Percentiles rank a stretch among this genome's conserved stretches.
These are phyloP conservation scores for Amaranthus palmeri DNA, from an alignment of 148 eudicot genomes.

Conservation along the genomic window DNA sequence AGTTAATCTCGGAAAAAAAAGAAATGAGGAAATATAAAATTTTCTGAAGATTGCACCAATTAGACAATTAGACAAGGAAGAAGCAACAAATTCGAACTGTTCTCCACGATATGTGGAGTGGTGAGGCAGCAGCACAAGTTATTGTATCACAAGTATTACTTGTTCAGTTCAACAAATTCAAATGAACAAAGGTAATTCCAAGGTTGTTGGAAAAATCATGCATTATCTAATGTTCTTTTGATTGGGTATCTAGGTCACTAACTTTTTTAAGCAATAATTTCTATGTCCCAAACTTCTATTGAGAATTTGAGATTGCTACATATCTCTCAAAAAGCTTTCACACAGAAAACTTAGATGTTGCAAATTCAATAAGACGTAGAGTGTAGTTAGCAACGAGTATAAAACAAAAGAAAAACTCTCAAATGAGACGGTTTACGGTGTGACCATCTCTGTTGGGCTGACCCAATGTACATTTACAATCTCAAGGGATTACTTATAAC, in stretches of 20 bases:
- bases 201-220: not conserved
- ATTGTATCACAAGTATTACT: conserved; percentile 10
- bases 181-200: conserved; percentile 3
- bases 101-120: conserved; percentile 1
- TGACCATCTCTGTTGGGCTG: no score
- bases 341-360: no score
- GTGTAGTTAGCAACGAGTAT: no score
- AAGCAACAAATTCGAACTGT: not conserved
- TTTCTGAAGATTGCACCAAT: not conserved
- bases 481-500: no score
- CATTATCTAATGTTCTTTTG: not conserved
- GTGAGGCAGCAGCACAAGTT: conserved; percentile 13
- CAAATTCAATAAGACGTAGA: no score
- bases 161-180: not conserved
- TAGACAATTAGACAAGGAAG: not conserved
- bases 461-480: no score
- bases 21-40: not conserved
- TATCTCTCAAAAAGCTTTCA: no score
- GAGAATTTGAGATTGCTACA: no score
- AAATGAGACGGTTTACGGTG: no score
- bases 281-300: no score
- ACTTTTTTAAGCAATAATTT: not conserved
- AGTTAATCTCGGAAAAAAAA: conserved; percentile 12
- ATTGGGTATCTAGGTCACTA: not conserved
- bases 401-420: no score